phyloP scores from a whole-genome alignment of 306 rosid species.

The Lithocarpus polystachyus region DNA sequence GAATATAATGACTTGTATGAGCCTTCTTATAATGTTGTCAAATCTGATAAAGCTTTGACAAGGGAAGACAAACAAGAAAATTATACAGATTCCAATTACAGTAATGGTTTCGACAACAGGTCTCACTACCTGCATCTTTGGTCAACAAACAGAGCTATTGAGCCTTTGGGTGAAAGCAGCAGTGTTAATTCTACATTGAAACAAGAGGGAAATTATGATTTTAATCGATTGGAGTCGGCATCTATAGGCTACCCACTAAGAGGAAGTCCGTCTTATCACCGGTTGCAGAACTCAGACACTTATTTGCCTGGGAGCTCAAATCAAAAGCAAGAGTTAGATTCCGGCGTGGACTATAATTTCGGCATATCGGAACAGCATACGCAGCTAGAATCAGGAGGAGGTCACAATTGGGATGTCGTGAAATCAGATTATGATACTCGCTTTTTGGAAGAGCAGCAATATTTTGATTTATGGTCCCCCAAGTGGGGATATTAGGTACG shows the following conservation, averaged over 20 bases:
- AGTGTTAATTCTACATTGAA: conserved; percentile 9
- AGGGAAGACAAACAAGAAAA: too few relatives aligned
- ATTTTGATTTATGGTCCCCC: conserved; percentile 48
- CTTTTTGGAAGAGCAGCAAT: conserved; percentile 47
- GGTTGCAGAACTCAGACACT: conserved; percentile 4
- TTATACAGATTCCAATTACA: neutral
- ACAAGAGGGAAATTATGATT: conserved; percentile 23
- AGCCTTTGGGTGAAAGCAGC: conserved; percentile 12
- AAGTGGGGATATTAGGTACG: neutral
- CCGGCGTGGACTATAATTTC: conserved; percentile 45
- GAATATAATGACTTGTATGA: conserved; percentile 7
- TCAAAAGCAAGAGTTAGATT: conserved; percentile 28
- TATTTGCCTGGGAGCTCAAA: conserved; percentile 28
- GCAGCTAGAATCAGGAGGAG: neutral
- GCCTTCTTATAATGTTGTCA: neutral
- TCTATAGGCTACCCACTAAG: neutral
- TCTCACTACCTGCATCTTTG: neutral
- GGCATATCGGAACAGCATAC: conserved; percentile 52
- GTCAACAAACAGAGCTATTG: conserved; percentile 16
- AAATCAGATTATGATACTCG: too few relatives aligned
- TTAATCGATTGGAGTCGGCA: neutral
- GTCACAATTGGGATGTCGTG: neutral
- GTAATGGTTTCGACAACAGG: neutral
- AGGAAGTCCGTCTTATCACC: neutral
- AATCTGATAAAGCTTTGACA: neutral